phyloP scores from a whole-genome alignment of 2,329 filamentous ascomycete genomes.

The Trichophyton equinum region DNA sequence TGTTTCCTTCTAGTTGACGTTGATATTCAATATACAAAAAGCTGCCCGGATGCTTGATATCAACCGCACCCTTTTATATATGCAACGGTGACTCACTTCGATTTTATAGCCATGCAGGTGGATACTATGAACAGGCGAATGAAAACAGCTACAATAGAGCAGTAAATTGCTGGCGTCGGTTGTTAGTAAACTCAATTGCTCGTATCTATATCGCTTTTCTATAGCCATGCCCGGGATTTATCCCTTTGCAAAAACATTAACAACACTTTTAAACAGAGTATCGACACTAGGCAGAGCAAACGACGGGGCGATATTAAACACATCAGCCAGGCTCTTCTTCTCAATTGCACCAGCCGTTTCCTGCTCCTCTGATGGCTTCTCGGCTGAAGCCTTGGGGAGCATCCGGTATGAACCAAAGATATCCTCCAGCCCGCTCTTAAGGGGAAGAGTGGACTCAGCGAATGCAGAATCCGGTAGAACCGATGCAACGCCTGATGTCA shows the following conservation, averaged over 20 bases:
- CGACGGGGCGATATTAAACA: conserved; percentile 29
- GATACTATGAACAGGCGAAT: neutral
- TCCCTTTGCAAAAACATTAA: conserved; percentile 21
- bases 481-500: conserved; percentile 21
- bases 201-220: conserved; percentile 3
- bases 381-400: neutral
- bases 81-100: neutral
- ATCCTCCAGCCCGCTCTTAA: conserved; percentile 23
- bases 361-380: conserved; percentile 1
- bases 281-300: conserved; percentile 28
- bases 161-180: neutral
- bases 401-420: conserved; percentile 20
- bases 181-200: neutral
- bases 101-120: neutral
- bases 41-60: neutral
- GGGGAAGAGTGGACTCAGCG: conserved; percentile 15
- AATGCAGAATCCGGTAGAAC: conserved; percentile 15
- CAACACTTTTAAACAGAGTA: conserved; percentile 28
- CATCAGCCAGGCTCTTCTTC: conserved; percentile 21
- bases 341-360: conserved; percentile 8
- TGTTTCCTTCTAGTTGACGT: no score
- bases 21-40: neutral
- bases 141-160: neutral
- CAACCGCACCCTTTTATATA: neutral
- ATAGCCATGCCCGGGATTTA: neutral